These are phyloP conservation scores for Nicotiana noctiflora DNA, from an alignment of 257 asterid species.

Conservation along the genomic window DNA sequence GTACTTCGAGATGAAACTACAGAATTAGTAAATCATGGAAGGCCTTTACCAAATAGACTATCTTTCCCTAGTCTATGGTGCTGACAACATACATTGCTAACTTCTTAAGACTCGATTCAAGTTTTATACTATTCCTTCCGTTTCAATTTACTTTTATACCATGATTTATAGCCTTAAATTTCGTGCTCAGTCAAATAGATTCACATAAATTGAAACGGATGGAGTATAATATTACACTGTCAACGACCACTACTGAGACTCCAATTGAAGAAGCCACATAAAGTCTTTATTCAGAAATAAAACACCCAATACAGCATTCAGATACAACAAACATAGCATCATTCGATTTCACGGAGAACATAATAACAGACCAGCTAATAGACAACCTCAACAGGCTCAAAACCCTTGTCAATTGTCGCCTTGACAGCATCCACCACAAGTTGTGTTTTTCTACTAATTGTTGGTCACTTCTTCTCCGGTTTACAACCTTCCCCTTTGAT, in stretches of 20 bases:
- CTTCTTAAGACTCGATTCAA: neutral
- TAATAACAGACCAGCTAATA: neutral
- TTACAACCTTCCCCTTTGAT: conserved; percentile 32
- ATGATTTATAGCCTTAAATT: no score
- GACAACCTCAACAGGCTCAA: conserved; percentile 19
- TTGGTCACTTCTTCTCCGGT: conserved; percentile 68
- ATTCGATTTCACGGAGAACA: no score
- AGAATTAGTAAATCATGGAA: no score
- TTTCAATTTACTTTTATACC: no score
- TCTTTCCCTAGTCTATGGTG: neutral
- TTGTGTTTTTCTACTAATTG: conserved; percentile 58
- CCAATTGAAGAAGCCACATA: neutral
- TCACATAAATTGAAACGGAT: no score
- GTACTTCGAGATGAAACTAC: no score
- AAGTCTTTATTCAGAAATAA: no score
- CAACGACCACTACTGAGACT: no score
- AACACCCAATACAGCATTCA: neutral
- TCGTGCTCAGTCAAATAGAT: no score
- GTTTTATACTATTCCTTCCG: no score
- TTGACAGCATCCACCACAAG: conserved; percentile 71
- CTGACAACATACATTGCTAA: neutral
- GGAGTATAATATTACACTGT: no score
- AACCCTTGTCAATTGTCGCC: conserved; percentile 54
- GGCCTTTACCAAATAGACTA: no score
- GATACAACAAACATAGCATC: neutral